Conservation (phyloP, 176 grass and related monocot genomes). For the Avena insularis region DNA sequence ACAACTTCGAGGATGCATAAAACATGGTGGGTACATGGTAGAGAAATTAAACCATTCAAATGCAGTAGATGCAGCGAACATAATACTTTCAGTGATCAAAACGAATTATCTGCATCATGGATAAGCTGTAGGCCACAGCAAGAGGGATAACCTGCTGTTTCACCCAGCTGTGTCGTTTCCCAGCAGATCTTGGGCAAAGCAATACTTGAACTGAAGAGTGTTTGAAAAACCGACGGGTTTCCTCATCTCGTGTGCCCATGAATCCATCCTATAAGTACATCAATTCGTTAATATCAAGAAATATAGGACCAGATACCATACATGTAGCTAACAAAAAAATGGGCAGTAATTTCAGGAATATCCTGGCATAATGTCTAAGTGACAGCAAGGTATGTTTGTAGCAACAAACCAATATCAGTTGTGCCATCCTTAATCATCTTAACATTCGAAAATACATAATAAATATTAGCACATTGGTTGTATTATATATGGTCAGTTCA, state of each 20-base stretch:
- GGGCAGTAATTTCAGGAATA: not conserved
- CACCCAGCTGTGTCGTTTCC: constrained; percentile 75
- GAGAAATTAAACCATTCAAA: not conserved
- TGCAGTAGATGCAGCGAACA: not conserved
- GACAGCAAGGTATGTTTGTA: constrained; percentile 10
- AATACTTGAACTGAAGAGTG: constrained; percentile 89
- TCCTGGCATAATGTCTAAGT: constrained; percentile 7
- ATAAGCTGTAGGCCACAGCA: constrained; percentile 18
- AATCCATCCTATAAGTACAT: constrained; percentile 57
- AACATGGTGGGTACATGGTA: not conserved
- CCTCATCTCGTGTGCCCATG: constrained; percentile 84
- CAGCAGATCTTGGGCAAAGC: constrained; percentile 80
- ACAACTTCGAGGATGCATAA: constrained; percentile 3
- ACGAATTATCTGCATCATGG: constrained; percentile 19
- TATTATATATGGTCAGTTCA: constrained; percentile 12
- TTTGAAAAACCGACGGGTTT: constrained; percentile 86
- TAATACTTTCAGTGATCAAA: not conserved
- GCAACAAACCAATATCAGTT: not conserved
- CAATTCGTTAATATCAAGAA: constrained; percentile 40
- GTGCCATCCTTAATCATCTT: not conserved
- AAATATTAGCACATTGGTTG: not conserved
- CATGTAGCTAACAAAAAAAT: not conserved
- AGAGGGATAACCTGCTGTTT: constrained; percentile 74
- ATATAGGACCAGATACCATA: constrained; percentile 2
- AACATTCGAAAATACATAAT: constrained; percentile 12